Conservation (phyloP, 169 alveolate genomes). For the Eimeria necatrix region DNA sequence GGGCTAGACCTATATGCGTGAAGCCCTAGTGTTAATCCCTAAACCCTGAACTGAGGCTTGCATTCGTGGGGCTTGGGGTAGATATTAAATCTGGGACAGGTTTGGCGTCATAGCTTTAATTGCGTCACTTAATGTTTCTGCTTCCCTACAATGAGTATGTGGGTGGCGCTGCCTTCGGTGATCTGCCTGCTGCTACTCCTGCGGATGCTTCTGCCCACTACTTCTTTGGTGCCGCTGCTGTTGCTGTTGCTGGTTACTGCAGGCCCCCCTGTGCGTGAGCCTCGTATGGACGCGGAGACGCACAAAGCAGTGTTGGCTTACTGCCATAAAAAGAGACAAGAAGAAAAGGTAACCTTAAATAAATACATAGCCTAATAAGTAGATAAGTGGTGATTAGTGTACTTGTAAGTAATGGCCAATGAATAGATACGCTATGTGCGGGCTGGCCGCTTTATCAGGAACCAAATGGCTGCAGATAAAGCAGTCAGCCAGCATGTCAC, state of each 20-base stretch:
- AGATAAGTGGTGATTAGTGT: too few relatives aligned
- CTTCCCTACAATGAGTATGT: background rate
- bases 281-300: constrained; percentile 96
- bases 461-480: too few relatives aligned
- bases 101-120: background rate
- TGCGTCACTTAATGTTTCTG: background rate
- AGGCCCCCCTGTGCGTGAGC: constrained; percentile 98
- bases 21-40: too few relatives aligned
- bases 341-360: constrained; percentile 87
- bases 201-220: background rate
- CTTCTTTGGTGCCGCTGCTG: background rate
- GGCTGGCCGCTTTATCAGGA: too few relatives aligned
- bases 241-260: background rate
- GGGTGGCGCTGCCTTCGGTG: background rate
- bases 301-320: constrained; percentile 97
- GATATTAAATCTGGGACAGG: background rate
- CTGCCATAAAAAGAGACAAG: constrained; percentile 96
- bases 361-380: too few relatives aligned
- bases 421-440: too few relatives aligned
- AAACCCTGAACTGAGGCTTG: too few relatives aligned
- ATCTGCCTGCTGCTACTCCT: background rate
- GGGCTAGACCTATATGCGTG: too few relatives aligned
- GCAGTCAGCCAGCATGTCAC: too few relatives aligned
- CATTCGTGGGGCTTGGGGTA: too few relatives aligned
- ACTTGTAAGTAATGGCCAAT: too few relatives aligned